Base-by-base conservation (phyloP, 768 basidiomycete species). In the Coprinellus aureogranulatus region DNA sequence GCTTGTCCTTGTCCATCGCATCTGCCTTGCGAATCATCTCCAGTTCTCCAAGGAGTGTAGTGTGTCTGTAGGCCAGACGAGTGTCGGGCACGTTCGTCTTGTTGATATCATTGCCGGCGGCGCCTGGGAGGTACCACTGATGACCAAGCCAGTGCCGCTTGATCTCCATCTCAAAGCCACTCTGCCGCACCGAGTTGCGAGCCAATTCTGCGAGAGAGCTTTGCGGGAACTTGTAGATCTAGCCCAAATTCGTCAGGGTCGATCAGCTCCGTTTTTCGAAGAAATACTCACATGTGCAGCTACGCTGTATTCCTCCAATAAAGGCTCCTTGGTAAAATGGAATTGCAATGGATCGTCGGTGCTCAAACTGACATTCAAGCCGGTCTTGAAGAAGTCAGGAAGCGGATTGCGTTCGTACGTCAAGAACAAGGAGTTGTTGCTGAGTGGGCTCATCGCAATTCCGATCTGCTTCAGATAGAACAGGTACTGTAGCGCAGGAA, bases 61-160 rank as follows among this genome's bases (percentile, higher is more conserved):
- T 84, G 59, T 94, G 88, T n/a, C 97, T 81, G 71, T 90, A 98
- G n/a, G 85, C 85, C 39, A 98, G 79, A 27, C 97, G 85, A 57
- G 87, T 87, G 65, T 97, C 85, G 1, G 97, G 97, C 4, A 99
- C 95, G 64, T 99, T 98, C n/a, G 97, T 98, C 93, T 97, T 98
- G 70, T 97, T 80, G 58, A 98, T 98, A 65, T 96, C 92, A 69
- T 99, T 99, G 2, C 97, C 97, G 5, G 86, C 86, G 1, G 91
- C 87, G 20, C 97, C 97, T 2, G 93, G 90, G 8, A 94, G 79
- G 72, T 94, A 98, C 93, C 94, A 99, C 55, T 89, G 76, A 62
- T 90, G 84, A 0, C 97, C 97, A 2, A 99, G 78, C 94, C 94
- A 95, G 69, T 92, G 94, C 10, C 92, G 87, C 75, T 98, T 98